These are phyloP conservation scores for Ensete glaucum DNA, from an alignment of 176 grass and related monocot genomes.

Conservation along the genomic window DNA sequence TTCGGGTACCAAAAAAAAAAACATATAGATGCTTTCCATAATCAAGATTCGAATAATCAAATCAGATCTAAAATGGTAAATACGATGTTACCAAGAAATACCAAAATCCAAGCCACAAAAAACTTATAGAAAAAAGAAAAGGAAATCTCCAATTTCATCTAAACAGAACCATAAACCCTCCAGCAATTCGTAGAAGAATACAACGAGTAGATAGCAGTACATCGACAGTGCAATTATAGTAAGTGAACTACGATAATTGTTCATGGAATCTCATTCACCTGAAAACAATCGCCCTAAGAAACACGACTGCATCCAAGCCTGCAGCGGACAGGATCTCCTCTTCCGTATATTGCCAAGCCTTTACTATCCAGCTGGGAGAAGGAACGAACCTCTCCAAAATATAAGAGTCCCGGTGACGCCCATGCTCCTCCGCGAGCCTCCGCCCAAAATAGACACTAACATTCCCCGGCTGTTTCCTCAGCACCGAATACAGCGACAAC, in stretches of 20 bases:
- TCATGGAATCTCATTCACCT: conserved; percentile 30
- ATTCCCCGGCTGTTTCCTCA: conserved; percentile 85
- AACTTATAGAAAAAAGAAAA: not conserved
- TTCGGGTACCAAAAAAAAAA: not conserved
- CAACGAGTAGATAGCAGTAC: no score
- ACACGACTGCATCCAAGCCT: conserved; percentile 88
- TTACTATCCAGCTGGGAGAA: conserved; percentile 70
- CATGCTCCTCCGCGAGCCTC: conserved; percentile 56
- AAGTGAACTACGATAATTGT: conserved; percentile 6
- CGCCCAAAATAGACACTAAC: conserved; percentile 84
- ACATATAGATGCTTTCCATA: not conserved
- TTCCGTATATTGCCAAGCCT: conserved; percentile 66
- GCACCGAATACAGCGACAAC: conserved; percentile 65
- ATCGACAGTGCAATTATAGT: not conserved
- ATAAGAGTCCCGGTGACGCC: conserved; percentile 43
- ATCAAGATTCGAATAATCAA: not conserved
- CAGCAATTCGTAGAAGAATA: not conserved
- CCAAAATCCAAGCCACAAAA: not conserved
- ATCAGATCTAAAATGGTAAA: not conserved
- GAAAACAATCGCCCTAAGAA: conserved; percentile 75
- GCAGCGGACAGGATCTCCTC: conserved; percentile 63
- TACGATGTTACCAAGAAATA: no score
- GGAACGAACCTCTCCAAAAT: conserved; percentile 85
- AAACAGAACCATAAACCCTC: not conserved
- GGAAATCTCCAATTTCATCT: not conserved